Percentiles rank a stretch among this genome's conserved stretches.
Conservation (phyloP, 2,329 filamentous ascomycete species). For the Nigrospora oryzae region DNA sequence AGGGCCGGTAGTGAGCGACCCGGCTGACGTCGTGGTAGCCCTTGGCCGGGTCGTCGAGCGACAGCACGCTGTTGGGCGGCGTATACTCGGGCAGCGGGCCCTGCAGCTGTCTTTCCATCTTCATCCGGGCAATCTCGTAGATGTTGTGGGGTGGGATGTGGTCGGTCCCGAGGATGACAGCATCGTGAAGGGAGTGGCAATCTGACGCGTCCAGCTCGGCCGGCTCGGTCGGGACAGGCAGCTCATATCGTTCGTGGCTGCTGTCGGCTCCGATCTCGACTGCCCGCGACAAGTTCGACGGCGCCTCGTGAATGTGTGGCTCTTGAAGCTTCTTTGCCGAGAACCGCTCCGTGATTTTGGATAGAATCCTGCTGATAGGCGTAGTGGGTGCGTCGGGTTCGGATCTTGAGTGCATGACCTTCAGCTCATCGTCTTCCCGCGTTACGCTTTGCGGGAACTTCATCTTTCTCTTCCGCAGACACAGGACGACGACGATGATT, state of each 20-base stretch:
- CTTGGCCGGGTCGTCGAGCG: conserved; percentile 15
- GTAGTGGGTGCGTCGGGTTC: conserved; percentile 24
- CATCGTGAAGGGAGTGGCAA: conserved; percentile 25
- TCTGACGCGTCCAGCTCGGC: conserved; percentile 40
- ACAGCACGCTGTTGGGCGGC: conserved; percentile 29
- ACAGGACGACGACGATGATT: conserved; percentile 17
- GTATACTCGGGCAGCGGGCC: conserved; percentile 40
- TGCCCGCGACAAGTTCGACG: conserved; percentile 22
- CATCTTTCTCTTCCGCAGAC: conserved; percentile 22
- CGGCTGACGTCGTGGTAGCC: conserved; percentile 25
- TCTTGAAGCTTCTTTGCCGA: conserved; percentile 24
- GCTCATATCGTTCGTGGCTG: conserved; percentile 42
- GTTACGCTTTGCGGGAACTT: conserved; percentile 8
- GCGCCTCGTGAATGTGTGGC: conserved; percentile 12
- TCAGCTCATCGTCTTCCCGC: conserved; percentile 22
- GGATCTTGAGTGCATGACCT: conserved; percentile 26
- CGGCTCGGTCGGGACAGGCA: conserved; percentile 36
- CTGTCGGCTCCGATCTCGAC: conserved; percentile 31
- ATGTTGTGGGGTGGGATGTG: conserved; percentile 30
- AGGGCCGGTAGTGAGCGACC: conserved; percentile 23
- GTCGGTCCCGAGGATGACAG: conserved; percentile 31
- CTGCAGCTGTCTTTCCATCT: conserved; percentile 41
- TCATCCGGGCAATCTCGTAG: conserved; percentile 43
- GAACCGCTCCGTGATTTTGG: conserved; percentile 24
- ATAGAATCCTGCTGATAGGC: conserved; percentile 31